phyloP scores from a whole-genome alignment of 2,329 filamentous ascomycete species.

The Fusarium paranaense region DNA sequence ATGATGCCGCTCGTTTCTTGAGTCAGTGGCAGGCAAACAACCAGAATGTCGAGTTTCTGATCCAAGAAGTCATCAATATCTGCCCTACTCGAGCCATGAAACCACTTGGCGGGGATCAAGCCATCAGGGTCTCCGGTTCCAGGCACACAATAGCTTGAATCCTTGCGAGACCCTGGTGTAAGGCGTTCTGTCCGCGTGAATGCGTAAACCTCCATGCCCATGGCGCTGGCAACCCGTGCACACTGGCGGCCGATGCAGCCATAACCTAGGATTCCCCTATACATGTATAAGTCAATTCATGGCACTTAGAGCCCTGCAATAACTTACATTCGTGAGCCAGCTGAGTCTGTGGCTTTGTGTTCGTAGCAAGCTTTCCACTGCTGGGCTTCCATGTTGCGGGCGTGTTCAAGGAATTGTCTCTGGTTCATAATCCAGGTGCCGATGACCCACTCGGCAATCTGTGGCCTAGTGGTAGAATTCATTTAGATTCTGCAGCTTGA shows the following conservation, averaged over 20 bases:
- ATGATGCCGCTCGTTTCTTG: conserved; percentile 65
- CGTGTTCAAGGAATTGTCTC: not conserved
- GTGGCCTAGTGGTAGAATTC: not conserved
- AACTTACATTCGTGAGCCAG: not conserved
- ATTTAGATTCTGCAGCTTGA: not conserved
- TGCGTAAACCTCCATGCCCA: conserved; percentile 75
- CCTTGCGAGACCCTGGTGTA: conserved; percentile 64
- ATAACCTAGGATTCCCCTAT: conserved; percentile 48
- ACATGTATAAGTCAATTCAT: not conserved
- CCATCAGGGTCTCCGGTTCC: not conserved
- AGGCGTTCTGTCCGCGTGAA: conserved; percentile 71
- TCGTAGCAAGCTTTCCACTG: not conserved
- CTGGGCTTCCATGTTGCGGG: not conserved
- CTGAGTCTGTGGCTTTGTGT: not conserved
- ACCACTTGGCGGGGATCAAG: not conserved
- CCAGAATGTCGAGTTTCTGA: conserved; percentile 56
- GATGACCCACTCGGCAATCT: not conserved
- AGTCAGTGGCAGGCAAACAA: conserved; percentile 55
- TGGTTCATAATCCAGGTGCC: conserved; percentile 2
- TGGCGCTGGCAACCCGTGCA: conserved; percentile 62
- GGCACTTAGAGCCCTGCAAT: fast-evolving
- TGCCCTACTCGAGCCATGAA: conserved; percentile 53
- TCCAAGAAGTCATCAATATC: conserved; percentile 55
- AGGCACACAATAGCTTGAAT: not conserved
- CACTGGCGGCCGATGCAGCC: conserved; percentile 58